Evolutionary conservation across 2,329 filamentous ascomycete genomes (phyloP).

Genomic region (Penicillium nordicum): DNA sequence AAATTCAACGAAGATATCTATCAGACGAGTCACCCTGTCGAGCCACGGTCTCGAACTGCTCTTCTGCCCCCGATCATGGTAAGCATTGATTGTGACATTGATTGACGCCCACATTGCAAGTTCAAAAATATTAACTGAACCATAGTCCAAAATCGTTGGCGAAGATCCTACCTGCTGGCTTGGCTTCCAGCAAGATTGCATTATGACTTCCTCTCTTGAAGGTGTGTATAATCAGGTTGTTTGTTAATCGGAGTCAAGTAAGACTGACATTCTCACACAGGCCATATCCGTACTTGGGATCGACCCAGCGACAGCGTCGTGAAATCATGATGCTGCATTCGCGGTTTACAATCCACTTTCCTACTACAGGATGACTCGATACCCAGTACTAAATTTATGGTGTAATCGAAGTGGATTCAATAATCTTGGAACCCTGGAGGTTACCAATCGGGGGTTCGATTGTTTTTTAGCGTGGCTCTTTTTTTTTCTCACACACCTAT

Average conservation of each 20-base stretch:
- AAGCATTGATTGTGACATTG: slow-evolving; percentile 36
- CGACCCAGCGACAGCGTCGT: slow-evolving; percentile 52
- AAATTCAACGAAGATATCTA: slow-evolving; percentile 47
- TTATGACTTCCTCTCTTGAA: slow-evolving; percentile 86
- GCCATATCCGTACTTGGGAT: slow-evolving; percentile 72
- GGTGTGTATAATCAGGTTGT: slow-evolving; percentile 55
- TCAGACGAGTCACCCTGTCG: slow-evolving; percentile 71
- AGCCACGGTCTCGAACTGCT: slow-evolving; percentile 77
- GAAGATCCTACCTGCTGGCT: slow-evolving; percentile 85
- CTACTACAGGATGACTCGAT: neutral
- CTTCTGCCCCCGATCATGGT: slow-evolving; percentile 89
- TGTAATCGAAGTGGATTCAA: neutral
- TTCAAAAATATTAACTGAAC: slow-evolving; percentile 8
- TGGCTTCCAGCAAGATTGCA: slow-evolving; percentile 88
- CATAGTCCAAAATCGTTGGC: slow-evolving; percentile 75
- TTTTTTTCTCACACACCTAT: neutral
- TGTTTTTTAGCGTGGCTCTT: neutral
- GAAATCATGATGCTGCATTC: slow-evolving; percentile 18
- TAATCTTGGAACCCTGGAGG: neutral
- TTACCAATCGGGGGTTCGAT: neutral
- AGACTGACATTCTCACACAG: slow-evolving; percentile 42
- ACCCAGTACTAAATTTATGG: neutral
- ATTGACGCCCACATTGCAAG: neutral
- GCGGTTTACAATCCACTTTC: neutral
- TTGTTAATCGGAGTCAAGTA: slow-evolving; percentile 1